Evolutionary conservation across 306 rosid species (phyloP), one percentile per base, ranked within the genome.

Genomic region (Quercus bicolor): DNA sequence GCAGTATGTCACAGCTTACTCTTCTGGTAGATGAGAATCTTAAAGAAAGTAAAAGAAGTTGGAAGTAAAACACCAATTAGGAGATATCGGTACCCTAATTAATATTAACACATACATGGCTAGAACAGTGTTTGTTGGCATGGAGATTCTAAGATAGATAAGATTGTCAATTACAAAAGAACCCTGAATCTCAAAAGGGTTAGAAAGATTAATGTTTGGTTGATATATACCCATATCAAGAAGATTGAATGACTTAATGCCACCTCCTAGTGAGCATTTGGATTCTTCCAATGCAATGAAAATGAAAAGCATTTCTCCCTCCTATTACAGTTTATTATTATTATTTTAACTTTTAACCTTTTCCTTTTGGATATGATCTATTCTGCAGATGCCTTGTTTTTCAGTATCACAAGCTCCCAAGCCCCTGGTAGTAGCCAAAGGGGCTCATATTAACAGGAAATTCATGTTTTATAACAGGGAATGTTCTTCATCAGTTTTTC

Each of bases 401-500:
- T 81, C 62, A 69, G 80, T 79, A 83, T 70, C 76, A 61, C 87
- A 76, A 73, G 73, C 87, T 79, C 75, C 74, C 45, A 81, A 78
- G 76, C 55, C 85, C 28, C 72, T 18, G 52, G 7, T 10, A 31
- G 76, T 84, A 61, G 79, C 85, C 43, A 88, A 88, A 80, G 62
- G 73, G 72, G 87, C 83, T 56, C 70, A 84, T 68, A 89, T 94
- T 66, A 85, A 82, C 79, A 90, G 90, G 84, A 80, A 83, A 52
- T 75, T 77, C 79, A 80, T 94, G 75, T 87, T 91, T 76, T 90
- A 81, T 79, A 89, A 89, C 74, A 51, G 60, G 77, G 88, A 87
- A 79, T 64, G 79, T 84, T 83, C 90, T 72, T 68, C 68, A 53
- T 78, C 91, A 61, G 74, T 85, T 80, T 78, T 91, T 78, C 96